Evolutionary conservation across 2,329 filamentous ascomycete species (phyloP).

Genomic region (Plectosphaerella cucumerina): DNA sequence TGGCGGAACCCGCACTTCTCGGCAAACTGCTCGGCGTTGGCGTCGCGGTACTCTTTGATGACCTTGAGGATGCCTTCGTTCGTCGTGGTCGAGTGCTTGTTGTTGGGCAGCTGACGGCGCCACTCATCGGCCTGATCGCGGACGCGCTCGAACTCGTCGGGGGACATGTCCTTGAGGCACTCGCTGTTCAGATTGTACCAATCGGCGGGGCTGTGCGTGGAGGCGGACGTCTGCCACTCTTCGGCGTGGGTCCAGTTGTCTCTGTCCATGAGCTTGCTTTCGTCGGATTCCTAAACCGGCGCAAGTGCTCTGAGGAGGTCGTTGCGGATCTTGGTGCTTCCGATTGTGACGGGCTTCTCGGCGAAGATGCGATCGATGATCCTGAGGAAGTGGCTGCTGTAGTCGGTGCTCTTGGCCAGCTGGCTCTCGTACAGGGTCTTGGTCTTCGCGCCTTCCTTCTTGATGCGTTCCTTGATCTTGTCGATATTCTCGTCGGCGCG

Average conservation of each 20-base stretch:
- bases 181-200: neutral
- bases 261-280: neutral
- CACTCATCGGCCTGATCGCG: neutral
- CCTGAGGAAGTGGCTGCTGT: conserved; percentile 8
- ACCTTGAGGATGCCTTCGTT: neutral
- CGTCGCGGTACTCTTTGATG: neutral
- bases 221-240: neutral
- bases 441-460: neutral
- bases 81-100: neutral
- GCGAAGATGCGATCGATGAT: neutral
- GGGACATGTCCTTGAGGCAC: neutral
- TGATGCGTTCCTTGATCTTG: neutral
- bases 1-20: neutral
- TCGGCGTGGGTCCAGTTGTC: neutral
- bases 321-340: neutral
- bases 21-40: neutral
- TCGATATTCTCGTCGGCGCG: neutral
- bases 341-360: neutral
- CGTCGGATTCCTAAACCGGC: neutral
- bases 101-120: neutral
- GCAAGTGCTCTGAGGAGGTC: neutral
- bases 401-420: conserved; percentile 4
- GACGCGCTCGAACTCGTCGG: neutral
- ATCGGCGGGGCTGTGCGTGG: neutral
- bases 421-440: neutral